phyloP scores from a whole-genome alignment of 441 rosid species.

The Dalechampia spathulata region DNA sequence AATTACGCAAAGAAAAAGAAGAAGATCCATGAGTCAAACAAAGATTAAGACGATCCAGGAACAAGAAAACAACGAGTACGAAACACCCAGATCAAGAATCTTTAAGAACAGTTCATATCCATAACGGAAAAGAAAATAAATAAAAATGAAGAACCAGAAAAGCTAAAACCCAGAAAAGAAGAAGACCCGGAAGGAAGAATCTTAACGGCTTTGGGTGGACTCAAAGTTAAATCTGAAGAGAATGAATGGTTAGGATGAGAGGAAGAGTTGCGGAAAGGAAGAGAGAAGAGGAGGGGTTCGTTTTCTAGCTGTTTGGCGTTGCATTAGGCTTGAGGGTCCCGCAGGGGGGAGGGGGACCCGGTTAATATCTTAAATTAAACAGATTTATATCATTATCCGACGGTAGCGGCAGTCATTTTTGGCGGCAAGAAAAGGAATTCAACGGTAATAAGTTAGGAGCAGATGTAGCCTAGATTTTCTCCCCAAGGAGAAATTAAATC shows the following conservation, averaged over 20 bases:
- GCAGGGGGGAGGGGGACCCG: constrained; percentile 16
- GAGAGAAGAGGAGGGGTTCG: background rate
- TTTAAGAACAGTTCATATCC: no score
- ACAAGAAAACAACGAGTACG: background rate
- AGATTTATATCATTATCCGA: no score
- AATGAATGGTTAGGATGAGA: constrained; percentile 17
- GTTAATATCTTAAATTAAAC: no score
- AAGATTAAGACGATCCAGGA: background rate
- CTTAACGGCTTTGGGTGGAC: constrained; percentile 30
- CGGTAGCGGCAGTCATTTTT: constrained; percentile 13
- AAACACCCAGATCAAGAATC: constrained; percentile 25
- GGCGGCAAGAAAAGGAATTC: constrained; percentile 17
- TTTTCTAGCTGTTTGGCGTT: constrained; percentile 12
- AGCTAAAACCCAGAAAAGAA: no score
- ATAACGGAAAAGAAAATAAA: no score
- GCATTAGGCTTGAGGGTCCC: constrained; percentile 15
- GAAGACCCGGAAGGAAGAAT: constrained; percentile 14
- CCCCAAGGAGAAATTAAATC: no score
- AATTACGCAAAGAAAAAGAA: background rate
- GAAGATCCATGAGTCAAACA: background rate
- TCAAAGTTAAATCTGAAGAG: constrained; percentile 14
- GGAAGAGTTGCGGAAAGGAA: background rate
- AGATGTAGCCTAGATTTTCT: constrained; percentile 3
- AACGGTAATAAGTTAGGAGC: constrained; percentile 17
- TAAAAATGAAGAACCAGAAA: background rate